A percentile compares a stretch with the other conserved stretches of the same genome.
Evolutionary conservation across 163 green algal species (phyloP).

Genomic region (Prototheca wickerhamii): DNA sequence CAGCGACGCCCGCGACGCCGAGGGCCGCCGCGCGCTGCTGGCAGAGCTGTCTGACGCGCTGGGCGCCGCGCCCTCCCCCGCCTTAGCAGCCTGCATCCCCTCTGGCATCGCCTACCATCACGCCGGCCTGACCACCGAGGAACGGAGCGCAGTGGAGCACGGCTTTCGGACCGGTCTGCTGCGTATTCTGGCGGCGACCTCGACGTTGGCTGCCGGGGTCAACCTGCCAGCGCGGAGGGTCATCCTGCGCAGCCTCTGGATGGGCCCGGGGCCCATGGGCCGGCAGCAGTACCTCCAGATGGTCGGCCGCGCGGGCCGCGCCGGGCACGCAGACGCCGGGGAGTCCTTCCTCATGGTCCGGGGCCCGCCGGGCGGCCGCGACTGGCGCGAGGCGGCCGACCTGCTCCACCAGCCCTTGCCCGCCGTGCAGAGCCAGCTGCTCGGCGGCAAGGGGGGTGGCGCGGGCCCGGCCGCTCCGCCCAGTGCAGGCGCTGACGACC

Average conservation of each 20-base stretch:
- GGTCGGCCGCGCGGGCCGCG: conserved; percentile 78
- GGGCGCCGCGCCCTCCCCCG: conserved; percentile 14
- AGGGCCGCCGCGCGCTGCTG: conserved; percentile 26
- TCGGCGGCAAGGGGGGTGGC: not conserved
- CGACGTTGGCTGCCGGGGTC: conserved; percentile 87
- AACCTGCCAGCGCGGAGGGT: conserved; percentile 92
- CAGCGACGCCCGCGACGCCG: not conserved
- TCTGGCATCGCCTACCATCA: conserved; percentile 85
- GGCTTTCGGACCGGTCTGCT: conserved; percentile 42
- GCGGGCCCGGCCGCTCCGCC: too few species aligned
- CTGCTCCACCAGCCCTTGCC: conserved; percentile 29
- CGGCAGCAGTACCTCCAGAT: conserved; percentile 80
- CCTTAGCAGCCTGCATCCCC: conserved; percentile 29
- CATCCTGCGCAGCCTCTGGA: conserved; percentile 58
- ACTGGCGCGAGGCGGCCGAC: conserved; percentile 20
- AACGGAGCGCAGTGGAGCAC: conserved; percentile 71
- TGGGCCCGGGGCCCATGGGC: conserved; percentile 16
- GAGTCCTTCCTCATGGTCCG: conserved; percentile 51
- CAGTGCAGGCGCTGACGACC: conserved; percentile 20
- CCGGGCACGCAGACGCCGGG: conserved; percentile 73
- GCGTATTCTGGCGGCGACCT: conserved; percentile 74
- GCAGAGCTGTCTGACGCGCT: conserved; percentile 29
- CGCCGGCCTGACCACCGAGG: conserved; percentile 58
- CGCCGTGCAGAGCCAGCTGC: conserved; percentile 22
- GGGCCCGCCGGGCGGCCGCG: conserved; percentile 23